A percentile compares a stretch with the other conserved stretches of the same genome.
These are phyloP conservation scores for Mycothermus thermophilus DNA, from an alignment of 495 filamentous ascomycete genomes.

Conservation along the genomic window DNA sequence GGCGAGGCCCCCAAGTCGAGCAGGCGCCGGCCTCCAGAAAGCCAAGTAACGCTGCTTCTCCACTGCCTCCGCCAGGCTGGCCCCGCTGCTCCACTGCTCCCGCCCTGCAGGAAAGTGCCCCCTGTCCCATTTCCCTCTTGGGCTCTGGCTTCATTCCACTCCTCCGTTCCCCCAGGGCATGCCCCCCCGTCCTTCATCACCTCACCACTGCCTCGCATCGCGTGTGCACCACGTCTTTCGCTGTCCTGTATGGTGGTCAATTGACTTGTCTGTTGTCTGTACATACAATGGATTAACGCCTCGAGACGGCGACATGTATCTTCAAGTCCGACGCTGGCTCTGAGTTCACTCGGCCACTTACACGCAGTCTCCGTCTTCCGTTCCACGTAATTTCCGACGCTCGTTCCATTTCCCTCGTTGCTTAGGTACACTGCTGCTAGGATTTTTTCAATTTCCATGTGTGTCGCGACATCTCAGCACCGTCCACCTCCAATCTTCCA, in stretches of 20 bases:
- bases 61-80: background rate
- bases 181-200: conserved; percentile 3
- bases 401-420: conserved; percentile 3
- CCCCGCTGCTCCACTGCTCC: background rate
- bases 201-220: conserved; percentile 13
- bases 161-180: no score
- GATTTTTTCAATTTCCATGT: conserved; percentile 11
- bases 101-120: background rate
- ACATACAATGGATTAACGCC: conserved; percentile 7
- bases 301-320: background rate
- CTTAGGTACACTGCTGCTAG: no score
- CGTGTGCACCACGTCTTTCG: conserved; percentile 8
- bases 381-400: conserved; percentile 8
- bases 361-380: no score
- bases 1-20: no score
- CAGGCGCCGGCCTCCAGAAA: no score
- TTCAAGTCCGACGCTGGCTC: no score
- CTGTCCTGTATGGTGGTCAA: conserved; percentile 6
- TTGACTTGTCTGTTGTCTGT: background rate
- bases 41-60: no score
- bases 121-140: conserved; percentile 3
- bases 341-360: background rate
- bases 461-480: background rate
- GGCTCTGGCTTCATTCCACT: conserved; percentile 1
- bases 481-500: background rate